A percentile compares a stretch with the other conserved stretches of the same genome.
Evolutionary conservation across 2,329 filamentous ascomycete genomes (phyloP).

Genomic region (Aspergillus sp.): DNA sequence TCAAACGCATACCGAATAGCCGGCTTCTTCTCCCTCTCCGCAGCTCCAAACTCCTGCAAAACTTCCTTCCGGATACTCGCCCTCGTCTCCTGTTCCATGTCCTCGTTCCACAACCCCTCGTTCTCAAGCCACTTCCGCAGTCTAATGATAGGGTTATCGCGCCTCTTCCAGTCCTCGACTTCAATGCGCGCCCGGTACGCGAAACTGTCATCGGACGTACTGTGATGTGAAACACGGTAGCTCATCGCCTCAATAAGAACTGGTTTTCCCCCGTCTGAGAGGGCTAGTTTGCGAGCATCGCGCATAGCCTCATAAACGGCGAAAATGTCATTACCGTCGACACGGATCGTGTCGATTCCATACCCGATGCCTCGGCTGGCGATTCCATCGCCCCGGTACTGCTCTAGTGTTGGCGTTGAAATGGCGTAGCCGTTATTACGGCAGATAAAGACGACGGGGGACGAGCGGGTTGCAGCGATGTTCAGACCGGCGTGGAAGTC

Average conservation of each 20-base stretch:
- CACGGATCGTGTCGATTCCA: slow-evolving; percentile 88
- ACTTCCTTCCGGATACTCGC: slow-evolving; percentile 70
- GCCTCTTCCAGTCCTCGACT: slow-evolving; percentile 89
- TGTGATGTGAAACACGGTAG: slow-evolving; percentile 97
- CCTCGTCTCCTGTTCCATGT: slow-evolving; percentile 72
- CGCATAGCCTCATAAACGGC: slow-evolving; percentile 79
- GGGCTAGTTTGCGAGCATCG: slow-evolving; percentile 73
- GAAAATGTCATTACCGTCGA: slow-evolving; percentile 94
- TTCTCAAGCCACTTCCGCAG: slow-evolving; percentile 89
- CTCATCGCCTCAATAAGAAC: slow-evolving; percentile 94
- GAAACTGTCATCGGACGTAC: slow-evolving; percentile 94
- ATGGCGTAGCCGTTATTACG: slow-evolving; percentile 93
- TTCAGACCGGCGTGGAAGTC: slow-evolving; percentile 92
- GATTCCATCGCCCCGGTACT: slow-evolving; percentile 89
- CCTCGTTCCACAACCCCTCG: slow-evolving; percentile 79
- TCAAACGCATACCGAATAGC: slow-evolving; percentile 65
- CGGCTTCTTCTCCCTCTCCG: slow-evolving; percentile 56
- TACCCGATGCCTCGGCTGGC: slow-evolving; percentile 84
- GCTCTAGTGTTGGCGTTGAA: slow-evolving; percentile 82
- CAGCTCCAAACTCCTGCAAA: slow-evolving; percentile 78
- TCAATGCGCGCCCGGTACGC: slow-evolving; percentile 92
- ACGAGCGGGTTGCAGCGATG: slow-evolving; percentile 84
- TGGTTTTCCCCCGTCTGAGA: slow-evolving; percentile 76
- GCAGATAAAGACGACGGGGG: slow-evolving; percentile 85
- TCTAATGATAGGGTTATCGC: slow-evolving; percentile 84